phyloP scores from a whole-genome alignment of 2,329 filamentous ascomycete genomes.

The Alternaria solani region DNA sequence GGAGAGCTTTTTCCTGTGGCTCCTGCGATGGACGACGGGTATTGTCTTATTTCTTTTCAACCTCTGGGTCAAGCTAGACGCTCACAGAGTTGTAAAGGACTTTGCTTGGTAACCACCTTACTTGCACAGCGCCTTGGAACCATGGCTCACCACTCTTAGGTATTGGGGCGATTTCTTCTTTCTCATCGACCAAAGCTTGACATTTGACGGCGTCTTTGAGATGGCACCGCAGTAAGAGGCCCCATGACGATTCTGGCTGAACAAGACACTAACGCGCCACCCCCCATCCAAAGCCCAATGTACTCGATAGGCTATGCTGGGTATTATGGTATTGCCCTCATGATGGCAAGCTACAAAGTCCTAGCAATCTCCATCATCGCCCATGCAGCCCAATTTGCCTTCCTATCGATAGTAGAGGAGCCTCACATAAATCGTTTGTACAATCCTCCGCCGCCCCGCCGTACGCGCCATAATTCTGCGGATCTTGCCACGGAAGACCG shows the following conservation, averaged over 20 bases:
- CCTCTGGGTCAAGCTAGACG: slow-evolving; percentile 97
- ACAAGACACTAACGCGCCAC: slow-evolving; percentile 12
- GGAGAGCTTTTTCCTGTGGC: slow-evolving; percentile 73
- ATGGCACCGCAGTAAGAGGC: slow-evolving; percentile 76
- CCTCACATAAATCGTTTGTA: slow-evolving; percentile 99
- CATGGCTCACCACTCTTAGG: neutral
- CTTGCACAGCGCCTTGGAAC: neutral
- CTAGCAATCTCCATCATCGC: slow-evolving; percentile 96
- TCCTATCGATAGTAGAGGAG: slow-evolving; percentile 90
- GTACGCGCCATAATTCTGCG: slow-evolving; percentile 59
- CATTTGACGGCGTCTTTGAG: slow-evolving; percentile 98
- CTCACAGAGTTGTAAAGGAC: slow-evolving; percentile 96
- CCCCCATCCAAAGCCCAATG: slow-evolving; percentile 19
- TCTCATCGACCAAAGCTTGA: slow-evolving; percentile 95
- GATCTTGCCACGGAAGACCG: slow-evolving; percentile 51
- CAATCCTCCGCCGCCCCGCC: slow-evolving; percentile 84
- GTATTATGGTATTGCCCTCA: slow-evolving; percentile 97
- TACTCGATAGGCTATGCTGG: slow-evolving; percentile 78
- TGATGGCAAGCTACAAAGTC: slow-evolving; percentile 97
- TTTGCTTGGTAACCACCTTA: slow-evolving; percentile 75
- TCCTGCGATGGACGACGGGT: slow-evolving; percentile 80
- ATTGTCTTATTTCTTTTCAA: slow-evolving; percentile 88
- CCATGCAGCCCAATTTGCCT: slow-evolving; percentile 92
- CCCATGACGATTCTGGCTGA: neutral
- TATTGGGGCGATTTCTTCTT: slow-evolving; percentile 99